Base-by-base conservation (phyloP, 1,284 basidiomycete genomes). In the Cystobasidium pallidum region DNA sequence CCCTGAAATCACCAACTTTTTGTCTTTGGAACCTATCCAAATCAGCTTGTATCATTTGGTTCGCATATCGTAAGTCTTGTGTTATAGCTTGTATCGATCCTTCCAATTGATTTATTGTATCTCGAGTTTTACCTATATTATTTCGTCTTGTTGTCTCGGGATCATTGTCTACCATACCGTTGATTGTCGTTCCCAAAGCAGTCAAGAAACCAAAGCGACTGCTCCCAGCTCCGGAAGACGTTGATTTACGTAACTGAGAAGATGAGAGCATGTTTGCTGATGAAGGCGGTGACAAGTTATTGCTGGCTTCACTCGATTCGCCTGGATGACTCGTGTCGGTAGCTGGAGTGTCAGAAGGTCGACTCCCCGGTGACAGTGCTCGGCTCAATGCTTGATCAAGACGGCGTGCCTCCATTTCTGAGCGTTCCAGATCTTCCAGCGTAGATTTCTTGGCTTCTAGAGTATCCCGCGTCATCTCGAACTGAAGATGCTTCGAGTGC, bases 151-250 rank as follows among this genome's bases (percentile, higher is more conserved):
- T 94, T 17, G 91, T 91, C 82, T 98, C 96, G 0, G 96, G 94
- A 82, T 99, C 96, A 7, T 92, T 91, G 78, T 99, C 96, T 89
- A 99, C 97, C 88, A 99, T 94, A 11, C 92, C 92, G 78, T 95
- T 93, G 73, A 99, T 82, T 26, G 93, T 94, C 82, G 97, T 94
- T 78, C 91, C 94, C 66, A 99, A 84, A 7, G 96, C 95, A 78
- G 89, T 94, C 51, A 99, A 80, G 30, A 99, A 83, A 6, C 94
- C 94, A 84, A 91, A 91, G 0, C 91, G 91, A 64, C 89, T 88
- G 13, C 87, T 76, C 83, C 71, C 81, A 78, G 41, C 62, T 17
- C 74, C 86, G 83, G 77, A 43, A 83, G 77, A 57, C 19, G 62
- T 49, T 7, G 62, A 64, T 41, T 64, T 70, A 8, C 39, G 24